These are phyloP conservation scores for Trametes punicea DNA, from an alignment of 768 basidiomycete species.

Conservation along the genomic window DNA sequence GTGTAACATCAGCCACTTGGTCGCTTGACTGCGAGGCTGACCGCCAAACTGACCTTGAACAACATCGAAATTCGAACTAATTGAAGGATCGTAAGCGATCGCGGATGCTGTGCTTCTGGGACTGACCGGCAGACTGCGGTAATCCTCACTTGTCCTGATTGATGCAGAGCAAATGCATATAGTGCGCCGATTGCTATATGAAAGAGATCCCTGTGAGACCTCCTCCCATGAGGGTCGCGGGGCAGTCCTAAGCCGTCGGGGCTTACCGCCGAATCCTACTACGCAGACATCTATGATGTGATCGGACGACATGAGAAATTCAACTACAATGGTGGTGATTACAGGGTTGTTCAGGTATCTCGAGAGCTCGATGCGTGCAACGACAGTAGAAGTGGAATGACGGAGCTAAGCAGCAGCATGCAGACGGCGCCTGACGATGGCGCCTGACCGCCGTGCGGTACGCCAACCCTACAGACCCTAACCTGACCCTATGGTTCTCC, in stretches of 20 bases:
- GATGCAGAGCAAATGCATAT: constrained; percentile 29
- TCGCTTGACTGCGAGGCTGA: too few relatives aligned
- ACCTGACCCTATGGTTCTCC: background rate
- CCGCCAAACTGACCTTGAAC: constrained; percentile 11
- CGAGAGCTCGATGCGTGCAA: too few relatives aligned
- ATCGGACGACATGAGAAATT: background rate
- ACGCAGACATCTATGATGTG: constrained; percentile 17
- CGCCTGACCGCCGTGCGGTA: too few relatives aligned
- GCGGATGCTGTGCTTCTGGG: background rate
- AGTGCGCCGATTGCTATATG: constrained; percentile 30
- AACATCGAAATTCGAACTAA: constrained; percentile 23
- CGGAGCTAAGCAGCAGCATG: too few relatives aligned
- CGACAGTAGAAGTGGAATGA: too few relatives aligned
- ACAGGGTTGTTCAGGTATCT: background rate
- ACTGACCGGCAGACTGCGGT: constrained; percentile 34
- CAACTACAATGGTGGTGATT: background rate
- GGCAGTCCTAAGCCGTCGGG: too few relatives aligned
- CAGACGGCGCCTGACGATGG: too few relatives aligned
- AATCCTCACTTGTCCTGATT: constrained; percentile 24
- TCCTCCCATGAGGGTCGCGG: background rate
- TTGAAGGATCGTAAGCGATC: background rate
- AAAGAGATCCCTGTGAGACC: background rate
- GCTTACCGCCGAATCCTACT: constrained; percentile 26
- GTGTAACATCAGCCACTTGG: too few relatives aligned
- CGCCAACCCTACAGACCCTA: background rate